Evolutionary conservation across 768 basidiomycete species (phyloP).

Genomic region (Panaeolus papilionaceus): DNA sequence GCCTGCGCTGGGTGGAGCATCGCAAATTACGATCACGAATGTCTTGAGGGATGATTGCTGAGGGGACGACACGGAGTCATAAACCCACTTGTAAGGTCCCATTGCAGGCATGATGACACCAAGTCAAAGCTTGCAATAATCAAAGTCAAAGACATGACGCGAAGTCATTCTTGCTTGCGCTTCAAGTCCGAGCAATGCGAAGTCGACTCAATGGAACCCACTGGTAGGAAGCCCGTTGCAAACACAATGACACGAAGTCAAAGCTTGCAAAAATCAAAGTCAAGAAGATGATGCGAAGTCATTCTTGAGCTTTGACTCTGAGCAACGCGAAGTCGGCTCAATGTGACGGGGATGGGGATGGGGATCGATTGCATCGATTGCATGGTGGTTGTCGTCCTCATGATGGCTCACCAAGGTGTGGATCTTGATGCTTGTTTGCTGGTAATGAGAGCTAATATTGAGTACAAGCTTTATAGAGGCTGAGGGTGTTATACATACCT

Average conservation of each 20-base stretch:
- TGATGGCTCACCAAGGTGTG: neutral
- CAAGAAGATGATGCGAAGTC: neutral
- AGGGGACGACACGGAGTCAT: neutral
- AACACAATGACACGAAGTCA: neutral
- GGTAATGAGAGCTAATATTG: no score
- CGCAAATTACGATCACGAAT: no score
- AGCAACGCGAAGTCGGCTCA: slow-evolving; percentile 8
- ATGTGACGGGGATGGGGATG: no score
- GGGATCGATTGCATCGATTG: no score
- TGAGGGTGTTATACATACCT: no score
- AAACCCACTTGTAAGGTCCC: neutral
- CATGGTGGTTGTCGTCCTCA: no score
- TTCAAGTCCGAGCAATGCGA: neutral
- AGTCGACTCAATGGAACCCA: neutral
- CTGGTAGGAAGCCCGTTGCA: neutral
- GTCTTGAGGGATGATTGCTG: no score
- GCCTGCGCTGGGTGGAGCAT: no score
- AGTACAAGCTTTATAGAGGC: no score
- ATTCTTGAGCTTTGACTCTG: neutral
- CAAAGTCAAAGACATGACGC: neutral
- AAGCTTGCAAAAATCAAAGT: neutral
- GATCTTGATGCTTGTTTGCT: no score
- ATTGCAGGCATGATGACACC: neutral
- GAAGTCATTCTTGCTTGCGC: neutral
- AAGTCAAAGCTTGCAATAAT: neutral